Conservation (phyloP, 2,329 filamentous ascomycete species). For the Pestalotiopsis sp. region DNA sequence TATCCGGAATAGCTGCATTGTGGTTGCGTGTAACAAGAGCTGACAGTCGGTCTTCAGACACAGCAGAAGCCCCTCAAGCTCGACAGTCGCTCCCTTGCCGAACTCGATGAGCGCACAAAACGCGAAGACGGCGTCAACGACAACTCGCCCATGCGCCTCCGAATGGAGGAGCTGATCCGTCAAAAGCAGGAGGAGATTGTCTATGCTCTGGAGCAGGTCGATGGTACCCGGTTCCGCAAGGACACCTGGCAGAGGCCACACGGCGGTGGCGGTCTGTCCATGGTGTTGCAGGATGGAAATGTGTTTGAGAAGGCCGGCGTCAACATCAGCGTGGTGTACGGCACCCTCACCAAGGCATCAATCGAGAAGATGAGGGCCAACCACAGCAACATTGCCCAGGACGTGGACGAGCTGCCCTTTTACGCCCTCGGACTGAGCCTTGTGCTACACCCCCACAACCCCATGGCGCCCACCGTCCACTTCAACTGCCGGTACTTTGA, state of each 20-base stretch:
- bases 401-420: slow-evolving; percentile 79
- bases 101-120: slow-evolving; percentile 81
- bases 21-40: neutral
- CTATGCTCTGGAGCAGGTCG: slow-evolving; percentile 77
- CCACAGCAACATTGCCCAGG: slow-evolving; percentile 84
- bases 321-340: slow-evolving; percentile 94
- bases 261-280: slow-evolving; percentile 91
- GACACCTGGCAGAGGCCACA: slow-evolving; percentile 88
- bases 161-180: slow-evolving; percentile 97
- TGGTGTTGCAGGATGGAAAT: slow-evolving; percentile 92
- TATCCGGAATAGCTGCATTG: neutral
- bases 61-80: slow-evolving; percentile 46
- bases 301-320: slow-evolving; percentile 98
- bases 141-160: slow-evolving; percentile 90
- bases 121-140: slow-evolving; percentile 75
- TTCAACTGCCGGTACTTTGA: slow-evolving; percentile 99
- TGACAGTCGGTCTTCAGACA: slow-evolving; percentile 34
- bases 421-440: slow-evolving; percentile 93
- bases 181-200: slow-evolving; percentile 90
- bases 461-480: slow-evolving; percentile 96
- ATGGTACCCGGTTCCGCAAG: slow-evolving; percentile 78
- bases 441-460: slow-evolving; percentile 91
- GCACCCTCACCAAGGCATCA: slow-evolving; percentile 81
- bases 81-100: slow-evolving; percentile 75
- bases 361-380: slow-evolving; percentile 93